Percentiles rank a stretch among this genome's conserved stretches.
phyloP scores from a whole-genome alignment of 2,329 filamentous ascomycete genomes.

The Chrysosporium keratinophilum region DNA sequence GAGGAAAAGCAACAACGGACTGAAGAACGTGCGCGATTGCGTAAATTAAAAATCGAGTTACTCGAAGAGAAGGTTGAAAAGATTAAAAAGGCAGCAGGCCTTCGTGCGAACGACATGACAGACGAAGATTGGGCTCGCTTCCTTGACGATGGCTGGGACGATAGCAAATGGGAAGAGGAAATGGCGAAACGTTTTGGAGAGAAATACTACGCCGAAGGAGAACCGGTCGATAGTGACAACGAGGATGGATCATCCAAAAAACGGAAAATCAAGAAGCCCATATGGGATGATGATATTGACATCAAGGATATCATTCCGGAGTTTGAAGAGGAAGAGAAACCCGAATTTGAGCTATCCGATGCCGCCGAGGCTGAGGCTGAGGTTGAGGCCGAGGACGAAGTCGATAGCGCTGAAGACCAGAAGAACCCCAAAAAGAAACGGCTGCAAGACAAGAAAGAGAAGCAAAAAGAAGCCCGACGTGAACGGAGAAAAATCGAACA shows the following conservation, averaged over 20 bases:
- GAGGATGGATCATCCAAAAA: conserved; percentile 43
- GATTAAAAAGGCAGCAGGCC: conserved; percentile 80
- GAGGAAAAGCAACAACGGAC: conserved; percentile 64
- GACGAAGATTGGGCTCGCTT: conserved; percentile 78
- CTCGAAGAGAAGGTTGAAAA: conserved; percentile 75
- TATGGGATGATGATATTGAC: conserved; percentile 95
- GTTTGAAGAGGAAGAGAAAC: conserved; percentile 59
- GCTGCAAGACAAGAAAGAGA: conserved; percentile 43
- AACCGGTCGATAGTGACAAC: conserved; percentile 44
- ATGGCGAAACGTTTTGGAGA: conserved; percentile 86
- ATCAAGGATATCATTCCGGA: conserved; percentile 86
- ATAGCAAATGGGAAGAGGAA: conserved; percentile 79
- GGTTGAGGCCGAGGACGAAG: conserved; percentile 32
- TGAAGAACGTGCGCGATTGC: conserved; percentile 70
- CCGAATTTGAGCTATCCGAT: conserved; percentile 49
- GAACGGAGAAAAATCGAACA: conserved; percentile 77
- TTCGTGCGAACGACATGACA: conserved; percentile 54
- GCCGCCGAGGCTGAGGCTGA: conserved; percentile 34
- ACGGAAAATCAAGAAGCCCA: conserved; percentile 65
- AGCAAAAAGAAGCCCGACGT: conserved; percentile 63
- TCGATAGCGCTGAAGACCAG: conserved; percentile 26
- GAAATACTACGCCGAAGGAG: conserved; percentile 68
- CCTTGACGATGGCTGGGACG: conserved; percentile 78
- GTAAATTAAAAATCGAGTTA: conserved; percentile 83
- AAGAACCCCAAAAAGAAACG: conserved; percentile 35